Evolutionary conservation across 352 stramenopile genomes (phyloP), one percentile per base, ranked within the genome.

Genomic region (Globisporangium radiosum): DNA sequence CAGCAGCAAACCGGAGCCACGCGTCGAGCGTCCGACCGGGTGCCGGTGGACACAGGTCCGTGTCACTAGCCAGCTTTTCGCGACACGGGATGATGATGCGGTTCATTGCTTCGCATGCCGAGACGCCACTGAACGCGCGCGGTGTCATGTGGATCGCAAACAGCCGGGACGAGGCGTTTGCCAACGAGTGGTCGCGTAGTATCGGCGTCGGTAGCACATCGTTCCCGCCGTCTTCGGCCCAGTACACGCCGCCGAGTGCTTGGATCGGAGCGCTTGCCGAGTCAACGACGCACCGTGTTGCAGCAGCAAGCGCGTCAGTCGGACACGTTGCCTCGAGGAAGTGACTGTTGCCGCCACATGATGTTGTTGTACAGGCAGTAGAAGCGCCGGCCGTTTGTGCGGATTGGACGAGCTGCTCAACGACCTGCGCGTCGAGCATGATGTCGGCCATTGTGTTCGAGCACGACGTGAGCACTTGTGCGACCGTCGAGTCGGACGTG

Each of bases 51-150:
- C 81, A 90, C 19, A 87, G 45, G 49, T 81, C 68, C 13, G 72
- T 68, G 56, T 90, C 78, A 11, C 49, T 68, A 11, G 76, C 68
- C 2, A 57, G 66, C n/a, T 75, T 68, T 51, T 74, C 76, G 55
- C 76, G 69, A 62, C 81, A 90, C 14, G 81, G 81, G 25, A 90
- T 62, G 63, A 90, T 88, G 25, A 88, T 84, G 56, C 85, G 67
- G 4, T 67, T 73, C 11, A 78, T 60, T 8, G 72, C 55, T 52
- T 81, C 56, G 54, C 81, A 90, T n/a, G 74, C 78, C 11, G 66
- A 60, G n/a, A 64, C 52, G 11, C 70, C 81, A 45, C 64, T 60
- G 57, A 90, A 90, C 36, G 51, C 62, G 2, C 43, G 44, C 14
- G 72, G 63, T 5, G 62, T 73, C 48, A 90, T 57, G 58, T 90